Percentiles rank a stretch among this genome's conserved stretches.
Conservation (phyloP, 176 grass and related monocot species). For the Aegilops sharonensis region DNA sequence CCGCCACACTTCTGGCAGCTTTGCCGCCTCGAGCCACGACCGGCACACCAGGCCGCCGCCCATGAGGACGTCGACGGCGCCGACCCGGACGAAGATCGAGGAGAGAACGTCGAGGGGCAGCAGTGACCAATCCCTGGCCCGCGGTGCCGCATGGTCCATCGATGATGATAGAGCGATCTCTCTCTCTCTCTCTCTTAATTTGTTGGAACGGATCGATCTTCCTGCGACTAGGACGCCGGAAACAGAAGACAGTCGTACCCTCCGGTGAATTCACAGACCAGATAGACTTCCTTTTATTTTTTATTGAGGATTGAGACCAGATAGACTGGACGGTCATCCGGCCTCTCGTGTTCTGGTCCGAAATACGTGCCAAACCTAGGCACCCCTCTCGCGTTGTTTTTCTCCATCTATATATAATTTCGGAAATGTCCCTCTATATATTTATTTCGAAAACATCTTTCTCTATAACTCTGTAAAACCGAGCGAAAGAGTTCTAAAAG, state of each 20-base stretch:
- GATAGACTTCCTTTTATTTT: no score
- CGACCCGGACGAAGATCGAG: background rate
- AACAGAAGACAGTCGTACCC: no score
- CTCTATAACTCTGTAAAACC: no score
- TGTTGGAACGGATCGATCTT: no score
- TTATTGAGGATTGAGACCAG: background rate
- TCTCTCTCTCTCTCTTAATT: background rate
- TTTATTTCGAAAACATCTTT: no score
- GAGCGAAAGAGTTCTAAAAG: no score
- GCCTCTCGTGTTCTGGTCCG: background rate
- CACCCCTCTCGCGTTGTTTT: no score
- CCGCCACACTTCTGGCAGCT: background rate
- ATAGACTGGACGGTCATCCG: background rate
- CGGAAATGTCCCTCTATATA: no score
- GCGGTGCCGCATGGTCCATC: background rate
- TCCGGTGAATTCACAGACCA: background rate
- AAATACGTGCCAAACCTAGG: background rate
- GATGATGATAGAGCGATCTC: background rate
- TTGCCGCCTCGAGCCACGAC: background rate
- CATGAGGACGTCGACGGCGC: background rate
- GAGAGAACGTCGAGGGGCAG: background rate
- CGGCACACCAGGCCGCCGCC: background rate
- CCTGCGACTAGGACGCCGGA: no score
- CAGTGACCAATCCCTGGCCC: background rate
- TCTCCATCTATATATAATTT: no score